Evolutionary conservation across 345 rosid genomes (phyloP), one percentile per base, ranked within the genome.

Genomic region (Citrus glauca): DNA sequence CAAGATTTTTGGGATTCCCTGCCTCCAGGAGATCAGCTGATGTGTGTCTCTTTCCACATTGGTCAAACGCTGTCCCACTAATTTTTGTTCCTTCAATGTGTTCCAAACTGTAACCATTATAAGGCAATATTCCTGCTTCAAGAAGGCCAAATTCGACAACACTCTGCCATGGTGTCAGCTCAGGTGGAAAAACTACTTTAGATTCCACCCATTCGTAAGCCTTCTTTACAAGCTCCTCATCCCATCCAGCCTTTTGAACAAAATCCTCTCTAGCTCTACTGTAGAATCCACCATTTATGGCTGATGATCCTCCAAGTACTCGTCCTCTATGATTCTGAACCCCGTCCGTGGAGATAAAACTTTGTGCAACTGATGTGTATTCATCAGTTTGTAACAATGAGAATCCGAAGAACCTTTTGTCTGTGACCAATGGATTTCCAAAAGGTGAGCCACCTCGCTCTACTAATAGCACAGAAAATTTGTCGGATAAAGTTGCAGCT

Each of bases 201-300:
- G 97, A 91, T 81, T 91, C 97, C 33, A 87, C 97, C 97, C 95
- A 91, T 69, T 83, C 71, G 50, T 90, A 88, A 66, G 94, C 88
- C 6, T 88, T 89, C 69, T 87, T 85, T 57, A 93, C 94, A 16
- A 83, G 79, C 63, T 82, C 85, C 57, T 86, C 84, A 56, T 89
- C 88, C 97, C 97, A 93, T 9, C 93, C 90, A 27, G 81, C 85
- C 68, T 78, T 82, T 67, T 79, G 76, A 17, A 92, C 84, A 80
- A 86, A 93, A 28, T 82, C 86, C 1, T 76, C 40, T 53, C 92
- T 92, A 16, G 95, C 95, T 86, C 97, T 81, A 76, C 95, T 88
- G 71, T 89, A 94, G 57, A 91, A 92, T 6, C 91, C 95, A 0
- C 95, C 97, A 72, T 90, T 90, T 77, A 92, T 90, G 17, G 93